A percentile compares a stretch with the other conserved stretches of the same genome.
Conservation (phyloP, 108 stramenopile species). For the Cylindrotheca closterium region DNA sequence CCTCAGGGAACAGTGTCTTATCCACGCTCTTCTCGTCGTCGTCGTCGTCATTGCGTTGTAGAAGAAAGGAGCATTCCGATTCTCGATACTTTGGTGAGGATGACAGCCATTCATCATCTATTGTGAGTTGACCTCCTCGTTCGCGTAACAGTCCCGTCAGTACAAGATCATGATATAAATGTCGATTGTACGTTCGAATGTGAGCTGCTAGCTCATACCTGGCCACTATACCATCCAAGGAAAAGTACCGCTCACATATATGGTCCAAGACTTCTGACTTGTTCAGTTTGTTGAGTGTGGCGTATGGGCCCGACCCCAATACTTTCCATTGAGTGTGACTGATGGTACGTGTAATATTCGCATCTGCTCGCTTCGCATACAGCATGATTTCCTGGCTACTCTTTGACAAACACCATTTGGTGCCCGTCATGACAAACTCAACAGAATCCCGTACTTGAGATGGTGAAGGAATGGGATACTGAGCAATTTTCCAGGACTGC, state of each 20-base stretch:
- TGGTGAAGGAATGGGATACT: slow-evolving; percentile 62
- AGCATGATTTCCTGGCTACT: slow-evolving; percentile 40
- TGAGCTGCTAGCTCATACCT: slow-evolving; percentile 68
- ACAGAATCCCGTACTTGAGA: slow-evolving; percentile 49
- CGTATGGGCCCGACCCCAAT: slow-evolving; percentile 61
- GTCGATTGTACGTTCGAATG: slow-evolving; percentile 50
- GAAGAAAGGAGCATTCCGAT: slow-evolving; percentile 30
- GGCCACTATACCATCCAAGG: slow-evolving; percentile 29
- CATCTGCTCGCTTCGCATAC: slow-evolving; percentile 60
- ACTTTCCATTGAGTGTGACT: slow-evolving; percentile 69
- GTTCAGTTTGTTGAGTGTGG: slow-evolving; percentile 43
- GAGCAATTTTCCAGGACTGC: slow-evolving; percentile 45
- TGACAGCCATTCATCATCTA: slow-evolving; percentile 59
- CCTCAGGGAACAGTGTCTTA: not conserved
- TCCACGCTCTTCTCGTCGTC: not conserved
- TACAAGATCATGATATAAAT: slow-evolving; percentile 57
- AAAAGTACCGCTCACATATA: slow-evolving; percentile 65
- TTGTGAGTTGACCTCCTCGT: slow-evolving; percentile 45
- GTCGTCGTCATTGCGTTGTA: slow-evolving; percentile 8
- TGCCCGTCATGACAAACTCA: slow-evolving; percentile 44
- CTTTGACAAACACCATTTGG: slow-evolving; percentile 45
- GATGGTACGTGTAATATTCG: slow-evolving; percentile 53
- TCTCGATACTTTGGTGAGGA: slow-evolving; percentile 42
- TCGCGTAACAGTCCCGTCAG: slow-evolving; percentile 45
- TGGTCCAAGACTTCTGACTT: slow-evolving; percentile 62